Evolutionary conservation across 2,329 filamentous ascomycete species (phyloP), one percentile per base, ranked within the genome.

Genomic region (Pseudogymnoascus sp.): DNA sequence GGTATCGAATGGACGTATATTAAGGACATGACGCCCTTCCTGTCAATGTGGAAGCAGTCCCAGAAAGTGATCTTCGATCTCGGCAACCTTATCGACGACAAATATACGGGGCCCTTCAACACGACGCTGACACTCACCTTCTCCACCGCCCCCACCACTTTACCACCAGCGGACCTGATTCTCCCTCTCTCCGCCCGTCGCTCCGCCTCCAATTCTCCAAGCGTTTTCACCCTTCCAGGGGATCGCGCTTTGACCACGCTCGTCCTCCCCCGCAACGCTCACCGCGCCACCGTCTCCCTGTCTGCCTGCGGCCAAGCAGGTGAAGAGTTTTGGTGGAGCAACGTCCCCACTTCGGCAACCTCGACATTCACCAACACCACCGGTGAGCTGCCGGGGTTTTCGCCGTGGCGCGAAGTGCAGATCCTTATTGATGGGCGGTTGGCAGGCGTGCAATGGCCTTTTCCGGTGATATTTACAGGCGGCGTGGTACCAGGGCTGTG

Each of bases 321-420:
- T 13, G 90, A 94, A 74, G 90, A 95, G 71, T 93, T 93, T 69
- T 95, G 90, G 89, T 94, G 88, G 85, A 83, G 81, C 62, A 93
- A 93, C 69, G 85, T 91, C 1, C 81, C 88, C 1, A 80, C 86
- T 44, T 82, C 81, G 8, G 81, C 86, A 65, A 77, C 77, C 3
- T 65, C 79, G 36, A 79, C 81, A 3, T 93, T 92, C 69, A 76
- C 79, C 4, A 72, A 74, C 5, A 79, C 78, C 1, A 79, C 80
- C 3, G 84, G 83, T 10, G 74, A 75, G 1, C 77, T 91, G 0
- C 83, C 84, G 24, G 90, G 88, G 0, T 84, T 84, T 67, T 87
- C 87, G 4, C 84, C 89, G 0, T 93, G 89, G 71, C 84, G 90
- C 21, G 90, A 95, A 74, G 80, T 94, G 1, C 89, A 92, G 67